These are phyloP conservation scores for Aegle marmelos DNA, from an alignment of 345 rosid species.

Conservation along the genomic window DNA sequence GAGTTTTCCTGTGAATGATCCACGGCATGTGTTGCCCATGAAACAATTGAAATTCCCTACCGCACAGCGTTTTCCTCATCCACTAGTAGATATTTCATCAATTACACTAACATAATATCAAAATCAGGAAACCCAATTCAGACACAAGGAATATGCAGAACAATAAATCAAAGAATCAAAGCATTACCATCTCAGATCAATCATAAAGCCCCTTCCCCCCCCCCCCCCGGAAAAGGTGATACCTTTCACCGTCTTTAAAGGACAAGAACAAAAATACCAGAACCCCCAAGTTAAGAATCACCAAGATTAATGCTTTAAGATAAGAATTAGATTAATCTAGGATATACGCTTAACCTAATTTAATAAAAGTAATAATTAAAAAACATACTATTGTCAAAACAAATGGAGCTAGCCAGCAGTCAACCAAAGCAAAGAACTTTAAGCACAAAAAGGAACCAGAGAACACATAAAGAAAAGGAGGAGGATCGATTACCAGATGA, in stretches of 20 bases:
- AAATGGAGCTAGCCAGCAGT: slow-evolving; percentile 2
- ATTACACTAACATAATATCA: slow-evolving; percentile 15
- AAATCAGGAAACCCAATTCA: neutral
- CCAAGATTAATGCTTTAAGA: neutral
- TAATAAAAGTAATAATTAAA: neutral
- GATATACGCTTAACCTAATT: neutral
- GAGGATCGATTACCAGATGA: slow-evolving; percentile 12
- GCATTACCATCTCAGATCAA: slow-evolving; percentile 7
- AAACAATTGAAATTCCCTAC: slow-evolving; percentile 47
- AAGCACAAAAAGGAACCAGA: neutral
- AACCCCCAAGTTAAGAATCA: neutral
- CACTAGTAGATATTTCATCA: slow-evolving; percentile 14
- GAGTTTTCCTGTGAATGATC: slow-evolving; percentile 75
- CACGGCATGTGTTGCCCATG: slow-evolving; percentile 99
- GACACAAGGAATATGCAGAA: slow-evolving; percentile 15
- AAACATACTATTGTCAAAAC: neutral
- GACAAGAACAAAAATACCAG: neutral
- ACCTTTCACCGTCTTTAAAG: neutral
- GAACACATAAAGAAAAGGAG: neutral
- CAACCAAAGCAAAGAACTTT: neutral
- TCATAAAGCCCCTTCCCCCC: neutral
- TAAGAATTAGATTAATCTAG: neutral
- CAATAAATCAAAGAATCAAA: slow-evolving; percentile 5
- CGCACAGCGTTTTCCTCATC: slow-evolving; percentile 32
- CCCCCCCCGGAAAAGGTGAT: neutral